phyloP scores from a whole-genome alignment of 176 grass and related monocot species.

The Echinochloa phyllopogon region DNA sequence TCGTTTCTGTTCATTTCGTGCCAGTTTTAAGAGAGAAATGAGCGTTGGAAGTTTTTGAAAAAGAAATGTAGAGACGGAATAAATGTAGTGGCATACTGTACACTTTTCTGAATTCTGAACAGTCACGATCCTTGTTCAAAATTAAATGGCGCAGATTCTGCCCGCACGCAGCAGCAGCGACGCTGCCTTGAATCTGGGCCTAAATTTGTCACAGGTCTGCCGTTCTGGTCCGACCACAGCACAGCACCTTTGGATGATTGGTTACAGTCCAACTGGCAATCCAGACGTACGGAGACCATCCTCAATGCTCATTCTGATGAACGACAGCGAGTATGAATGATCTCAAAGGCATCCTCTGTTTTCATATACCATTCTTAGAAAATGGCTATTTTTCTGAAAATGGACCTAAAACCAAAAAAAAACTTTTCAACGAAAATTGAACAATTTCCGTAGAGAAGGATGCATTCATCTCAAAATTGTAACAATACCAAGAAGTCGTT shows the following conservation, averaged over 20 bases:
- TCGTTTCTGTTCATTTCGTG: neutral
- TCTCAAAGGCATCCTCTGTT: neutral
- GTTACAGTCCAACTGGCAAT: slow-evolving; percentile 7
- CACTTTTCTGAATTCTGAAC: neutral
- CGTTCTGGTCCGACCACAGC: slow-evolving; percentile 6
- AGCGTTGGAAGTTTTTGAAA: neutral
- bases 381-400: neutral
- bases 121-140: neutral
- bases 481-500: too few relatives aligned
- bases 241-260: slow-evolving; percentile 10
- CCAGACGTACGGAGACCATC: slow-evolving; percentile 1
- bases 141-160: neutral
- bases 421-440: neutral
- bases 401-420: too few relatives aligned
- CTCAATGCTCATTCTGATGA: neutral
- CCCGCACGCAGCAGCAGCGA: neutral
- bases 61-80: neutral
- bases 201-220: slow-evolving; percentile 13
- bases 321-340: neutral
- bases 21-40: neutral
- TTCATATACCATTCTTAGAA: too few relatives aligned
- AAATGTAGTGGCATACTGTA: neutral
- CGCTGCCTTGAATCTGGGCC: neutral
- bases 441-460: too few relatives aligned
- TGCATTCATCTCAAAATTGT: neutral